phyloP scores from a whole-genome alignment of 1,139 yeast genomes.

The Candida mesenterica region DNA sequence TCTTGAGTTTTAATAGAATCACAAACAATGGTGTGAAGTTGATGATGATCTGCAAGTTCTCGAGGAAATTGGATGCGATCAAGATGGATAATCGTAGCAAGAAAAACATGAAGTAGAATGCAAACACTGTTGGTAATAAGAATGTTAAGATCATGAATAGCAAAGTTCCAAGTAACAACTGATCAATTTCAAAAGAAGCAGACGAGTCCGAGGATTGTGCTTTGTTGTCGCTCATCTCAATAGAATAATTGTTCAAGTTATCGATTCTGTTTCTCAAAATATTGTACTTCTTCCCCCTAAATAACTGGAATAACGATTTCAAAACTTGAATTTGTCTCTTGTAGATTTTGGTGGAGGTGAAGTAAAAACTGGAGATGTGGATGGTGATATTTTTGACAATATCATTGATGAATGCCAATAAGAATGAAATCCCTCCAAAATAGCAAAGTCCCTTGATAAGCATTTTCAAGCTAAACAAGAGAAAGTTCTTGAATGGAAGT shows the following conservation, averaged over 20 bases:
- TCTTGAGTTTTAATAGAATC: constrained; percentile 72
- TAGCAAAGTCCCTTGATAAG: constrained; percentile 26
- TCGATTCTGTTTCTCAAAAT: constrained; percentile 83
- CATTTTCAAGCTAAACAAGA: constrained; percentile 5
- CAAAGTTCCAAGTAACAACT: constrained; percentile 82
- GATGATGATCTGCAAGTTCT: constrained; percentile 59
- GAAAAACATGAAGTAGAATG: constrained; percentile 79
- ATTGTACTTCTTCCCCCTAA: constrained; percentile 88
- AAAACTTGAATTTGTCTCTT: constrained; percentile 70
- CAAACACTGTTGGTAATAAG: constrained; percentile 81
- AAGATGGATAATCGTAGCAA: constrained; percentile 54
- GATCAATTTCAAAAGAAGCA: constrained; percentile 73
- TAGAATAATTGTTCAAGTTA: constrained; percentile 47
- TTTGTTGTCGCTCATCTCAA: constrained; percentile 23
- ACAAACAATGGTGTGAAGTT: constrained; percentile 90
- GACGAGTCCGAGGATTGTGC: constrained; percentile 3
- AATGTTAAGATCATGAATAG: constrained; percentile 77
- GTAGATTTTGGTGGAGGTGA: constrained; percentile 75
- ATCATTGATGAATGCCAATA: constrained; percentile 68
- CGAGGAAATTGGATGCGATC: constrained; percentile 51
- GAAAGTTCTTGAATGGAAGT: constrained; percentile 2
- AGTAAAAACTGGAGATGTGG: constrained; percentile 75
- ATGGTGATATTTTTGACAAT: constrained; percentile 59
- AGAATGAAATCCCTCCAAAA: constrained; percentile 68
- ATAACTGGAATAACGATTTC: constrained; percentile 75